Evolutionary conservation across 805 yeast genomes (phyloP).

Genomic region (Candida endomychidarum): DNA sequence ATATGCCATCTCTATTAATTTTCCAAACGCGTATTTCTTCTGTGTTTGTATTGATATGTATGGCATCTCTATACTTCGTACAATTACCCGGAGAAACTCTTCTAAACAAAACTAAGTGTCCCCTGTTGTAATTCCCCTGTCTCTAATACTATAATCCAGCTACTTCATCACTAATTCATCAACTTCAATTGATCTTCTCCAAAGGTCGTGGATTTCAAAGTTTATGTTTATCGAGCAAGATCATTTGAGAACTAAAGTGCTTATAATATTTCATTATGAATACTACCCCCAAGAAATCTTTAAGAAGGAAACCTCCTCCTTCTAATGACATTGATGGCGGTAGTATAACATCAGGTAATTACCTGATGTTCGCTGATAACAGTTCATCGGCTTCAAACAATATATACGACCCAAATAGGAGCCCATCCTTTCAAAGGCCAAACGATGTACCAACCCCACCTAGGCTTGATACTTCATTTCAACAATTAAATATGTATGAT

Average conservation of each 20-base stretch:
- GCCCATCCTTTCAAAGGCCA: background rate
- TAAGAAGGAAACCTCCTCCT: slow-evolving; percentile 30
- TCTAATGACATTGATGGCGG: background rate
- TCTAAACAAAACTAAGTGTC: too few species aligned
- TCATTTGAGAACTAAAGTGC: background rate
- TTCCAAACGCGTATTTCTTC: slow-evolving; percentile 9
- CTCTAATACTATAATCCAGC: too few species aligned
- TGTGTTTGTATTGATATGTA: too few species aligned
- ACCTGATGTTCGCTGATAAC: background rate
- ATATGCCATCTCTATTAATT: slow-evolving; percentile 22
- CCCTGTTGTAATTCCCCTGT: too few species aligned
- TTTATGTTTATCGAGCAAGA: slow-evolving; percentile 8
- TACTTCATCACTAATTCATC: too few species aligned
- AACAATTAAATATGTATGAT: background rate
- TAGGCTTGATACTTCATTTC: background rate
- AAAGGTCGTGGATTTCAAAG: slow-evolving; percentile 5
- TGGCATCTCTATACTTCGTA: too few species aligned
- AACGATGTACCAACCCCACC: background rate
- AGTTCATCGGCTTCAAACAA: background rate
- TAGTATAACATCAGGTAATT: background rate
- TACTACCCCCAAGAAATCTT: slow-evolving; percentile 17
- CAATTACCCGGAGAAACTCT: background rate
- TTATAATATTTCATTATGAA: background rate
- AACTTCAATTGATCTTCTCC: too few species aligned
- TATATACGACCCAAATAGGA: slow-evolving; percentile 2